Evolutionary conservation across 208 protist genomes (phyloP).

Genomic region (Trypanosoma theileri): DNA sequence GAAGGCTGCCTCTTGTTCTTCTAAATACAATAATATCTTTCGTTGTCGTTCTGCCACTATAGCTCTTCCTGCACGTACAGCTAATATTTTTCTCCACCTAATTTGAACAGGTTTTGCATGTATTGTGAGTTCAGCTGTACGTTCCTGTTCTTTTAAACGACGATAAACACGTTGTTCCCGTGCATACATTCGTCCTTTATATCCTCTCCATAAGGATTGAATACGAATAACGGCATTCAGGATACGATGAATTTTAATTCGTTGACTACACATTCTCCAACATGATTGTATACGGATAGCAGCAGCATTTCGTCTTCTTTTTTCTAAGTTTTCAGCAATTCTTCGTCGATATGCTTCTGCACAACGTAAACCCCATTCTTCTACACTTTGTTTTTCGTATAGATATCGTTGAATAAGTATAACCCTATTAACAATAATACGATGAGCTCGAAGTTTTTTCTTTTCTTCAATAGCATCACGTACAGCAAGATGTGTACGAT

Average conservation of each 20-base stretch:
- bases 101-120: constrained; percentile 1
- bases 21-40: constrained; percentile 37
- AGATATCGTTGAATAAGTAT: constrained; percentile 42
- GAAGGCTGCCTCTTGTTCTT: constrained; percentile 26
- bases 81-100: constrained; percentile 15
- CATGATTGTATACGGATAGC: constrained; percentile 46
- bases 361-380: constrained; percentile 35
- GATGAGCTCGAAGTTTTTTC: constrained; percentile 27
- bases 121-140: constrained; percentile 5
- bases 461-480: constrained; percentile 23
- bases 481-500: constrained; percentile 37
- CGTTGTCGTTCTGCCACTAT: constrained; percentile 21
- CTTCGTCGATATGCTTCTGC: constrained; percentile 20
- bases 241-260: not conserved
- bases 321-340: constrained; percentile 21
- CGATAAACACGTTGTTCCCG: constrained; percentile 28
- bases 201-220: constrained; percentile 34
- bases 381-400: constrained; percentile 37
- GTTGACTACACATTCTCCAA: constrained; percentile 47
- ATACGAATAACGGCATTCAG: constrained; percentile 16
- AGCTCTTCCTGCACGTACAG: constrained; percentile 7
- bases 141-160: constrained; percentile 37
- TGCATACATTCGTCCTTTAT: constrained; percentile 30
- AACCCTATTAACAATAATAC: constrained; percentile 22
- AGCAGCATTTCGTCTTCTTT: constrained; percentile 25